These are phyloP conservation scores for Novymonas esmeraldas DNA, from an alignment of 208 protist genomes.

Conservation along the genomic window DNA sequence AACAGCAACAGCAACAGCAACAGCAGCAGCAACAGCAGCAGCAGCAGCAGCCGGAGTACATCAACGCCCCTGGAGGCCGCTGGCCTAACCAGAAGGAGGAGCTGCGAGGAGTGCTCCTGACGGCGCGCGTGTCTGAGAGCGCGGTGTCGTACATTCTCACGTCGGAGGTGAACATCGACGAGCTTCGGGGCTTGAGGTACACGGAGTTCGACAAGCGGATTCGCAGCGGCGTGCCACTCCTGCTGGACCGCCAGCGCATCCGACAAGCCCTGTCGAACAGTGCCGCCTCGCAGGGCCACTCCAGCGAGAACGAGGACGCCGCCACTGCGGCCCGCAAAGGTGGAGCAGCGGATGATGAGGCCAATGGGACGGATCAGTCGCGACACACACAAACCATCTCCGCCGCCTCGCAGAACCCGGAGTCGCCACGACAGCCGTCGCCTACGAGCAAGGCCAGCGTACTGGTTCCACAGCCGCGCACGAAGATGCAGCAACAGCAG, in stretches of 20 bases:
- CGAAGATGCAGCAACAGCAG: slow-evolving; percentile 51
- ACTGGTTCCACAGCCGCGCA: slow-evolving; percentile 71
- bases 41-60: slow-evolving; percentile 13
- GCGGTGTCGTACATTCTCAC: slow-evolving; percentile 19
- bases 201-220: slow-evolving; percentile 29
- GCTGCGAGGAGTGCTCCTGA: slow-evolving; percentile 30
- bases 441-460: slow-evolving; percentile 32
- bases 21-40: slow-evolving; percentile 15
- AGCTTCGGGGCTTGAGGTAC: slow-evolving; percentile 31
- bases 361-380: background rate
- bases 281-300: background rate
- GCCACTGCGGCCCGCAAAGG: background rate
- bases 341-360: slow-evolving; percentile 3
- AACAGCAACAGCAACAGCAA: slow-evolving; percentile 7
- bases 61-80: slow-evolving; percentile 1
- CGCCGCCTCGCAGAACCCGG: slow-evolving; percentile 5
- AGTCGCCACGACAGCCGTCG: slow-evolving; percentile 23
- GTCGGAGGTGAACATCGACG: slow-evolving; percentile 19
- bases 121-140: slow-evolving; percentile 28
- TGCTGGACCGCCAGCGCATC: slow-evolving; percentile 36
- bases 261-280: slow-evolving; percentile 17
- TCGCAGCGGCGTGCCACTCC: slow-evolving; percentile 17
- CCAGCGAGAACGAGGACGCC: slow-evolving; percentile 4
- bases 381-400: slow-evolving; percentile 14
- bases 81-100: slow-evolving; percentile 38